Base-by-base conservation (phyloP, 768 basidiomycete species). In the Dentipellis fragilis region DNA sequence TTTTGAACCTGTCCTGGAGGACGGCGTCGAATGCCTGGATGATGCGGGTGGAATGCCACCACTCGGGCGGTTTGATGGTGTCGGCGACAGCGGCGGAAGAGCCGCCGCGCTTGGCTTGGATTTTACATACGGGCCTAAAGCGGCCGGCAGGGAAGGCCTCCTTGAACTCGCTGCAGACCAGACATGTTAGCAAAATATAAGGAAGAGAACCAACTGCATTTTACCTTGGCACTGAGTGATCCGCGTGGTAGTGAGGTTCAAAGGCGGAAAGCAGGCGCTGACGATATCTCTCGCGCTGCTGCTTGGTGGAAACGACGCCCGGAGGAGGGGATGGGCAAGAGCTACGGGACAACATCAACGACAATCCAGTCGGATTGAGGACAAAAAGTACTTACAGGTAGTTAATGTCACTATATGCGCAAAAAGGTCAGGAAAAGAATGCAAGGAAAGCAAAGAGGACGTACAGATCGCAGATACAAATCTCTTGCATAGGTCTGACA, bases 31-130 rank as follows among this genome's bases (percentile, higher is more conserved):
- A 93, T 11, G 91, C 93, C 62, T 88, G 85, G 53, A 96, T 88
- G 63, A 95, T 89, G 49, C 86, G 83, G 2, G 89, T 90, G 35
- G 88, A 89, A 63, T 92, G 85, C 93, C 93, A 96, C 93, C 93
- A 96, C 60, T 85, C 84, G 0, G 93, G 93, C 39, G 90, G 76
- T 64, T 89, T 87, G 65, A 95, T 88, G 61, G 88, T 85, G 64
- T 95, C 93, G 2, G 91, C 91, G 12, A 93, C 87, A 36, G 87
- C 83, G 45, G 89, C 77, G 34, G 84, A 83, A 37, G 91, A 83
- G 3, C 82, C 84, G 19, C 88, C 85, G 50, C 88, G 73, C 71
- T 90, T 91, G 6, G 89, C 85, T 63, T 89, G 87, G 57, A 94
- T 91, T 67, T 89, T 89, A 75, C 91, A 93, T 38, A 93, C 81